Conservation (phyloP, 148 eudicot genomes). For the Fagopyrum esculentum region DNA sequence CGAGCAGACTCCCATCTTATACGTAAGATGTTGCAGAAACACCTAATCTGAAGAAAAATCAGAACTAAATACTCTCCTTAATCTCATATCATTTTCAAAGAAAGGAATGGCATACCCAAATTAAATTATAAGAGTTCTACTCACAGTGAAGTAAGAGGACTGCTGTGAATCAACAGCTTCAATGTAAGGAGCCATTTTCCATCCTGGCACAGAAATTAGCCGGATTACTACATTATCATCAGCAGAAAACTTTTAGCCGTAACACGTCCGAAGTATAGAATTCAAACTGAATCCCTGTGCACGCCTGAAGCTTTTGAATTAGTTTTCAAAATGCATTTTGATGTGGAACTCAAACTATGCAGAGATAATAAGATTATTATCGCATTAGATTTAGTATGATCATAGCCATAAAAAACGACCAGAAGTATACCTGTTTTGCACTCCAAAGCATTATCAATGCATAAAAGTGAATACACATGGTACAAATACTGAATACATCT, state of each 20-base stretch:
- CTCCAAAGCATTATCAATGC: not conserved
- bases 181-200: constrained; percentile 96
- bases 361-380: not conserved
- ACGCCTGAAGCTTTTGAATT: not conserved
- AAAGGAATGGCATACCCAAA: constrained; percentile 4
- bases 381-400: not conserved
- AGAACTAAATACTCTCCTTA: not conserved
- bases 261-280: not conserved
- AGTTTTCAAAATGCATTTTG: not conserved
- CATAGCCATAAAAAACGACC: not conserved
- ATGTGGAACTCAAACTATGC: constrained; percentile 5
- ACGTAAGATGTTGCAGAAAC: constrained; percentile 72
- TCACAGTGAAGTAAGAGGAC: constrained; percentile 59
- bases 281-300: not conserved
- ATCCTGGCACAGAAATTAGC: constrained; percentile 39
- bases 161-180: constrained; percentile 93
- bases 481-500: not conserved
- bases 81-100: not conserved
- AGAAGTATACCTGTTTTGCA: not conserved
- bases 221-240: constrained; percentile 7
- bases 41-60: constrained; percentile 38
- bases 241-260: not conserved
- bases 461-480: not conserved
- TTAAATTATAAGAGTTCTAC: constrained; percentile 17
- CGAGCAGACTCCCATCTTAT: constrained; percentile 91